Evolutionary conservation across 352 stramenopile species (phyloP), one percentile per base, ranked within the genome.

Genomic region (Thalassiosira sp.): DNA sequence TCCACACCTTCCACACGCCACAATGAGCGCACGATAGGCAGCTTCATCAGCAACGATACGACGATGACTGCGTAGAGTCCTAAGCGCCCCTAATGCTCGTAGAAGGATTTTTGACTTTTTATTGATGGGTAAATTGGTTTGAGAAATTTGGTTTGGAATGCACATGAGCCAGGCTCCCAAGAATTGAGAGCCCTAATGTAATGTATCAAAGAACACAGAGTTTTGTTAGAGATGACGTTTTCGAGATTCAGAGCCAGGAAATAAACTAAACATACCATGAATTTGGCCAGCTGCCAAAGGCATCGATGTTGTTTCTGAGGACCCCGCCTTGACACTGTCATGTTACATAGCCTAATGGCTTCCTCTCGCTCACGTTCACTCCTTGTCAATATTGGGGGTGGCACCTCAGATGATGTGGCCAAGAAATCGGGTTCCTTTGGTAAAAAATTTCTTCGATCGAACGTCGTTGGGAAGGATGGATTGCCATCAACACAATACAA

Each of bases 201-300:
- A 56, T 28, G 40, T 46, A 24, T 31, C 27, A 49, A 58, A 59
- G n/a, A 16, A 24, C n/a, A n/a, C n/a, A n/a, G n/a, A n/a, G n/a
- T n/a, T n/a, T n/a, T n/a, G n/a, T n/a, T n/a, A n/a, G n/a, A n/a
- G n/a, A n/a, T n/a, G n/a, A n/a, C n/a, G n/a, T n/a, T n/a, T n/a
- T n/a, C n/a, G n/a, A n/a, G n/a, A n/a, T n/a, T n/a, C n/a, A n/a
- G n/a, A n/a, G n/a, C n/a, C n/a, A n/a, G n/a, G n/a, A n/a, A 24
- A 35, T 2, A 3, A 49, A 57, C 37, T 57, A 6, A 13, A 64
- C 77, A 56, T 46, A 85, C 77, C 87, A 93, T 91, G 25, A 91
- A 72, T 56, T 93, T 93, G n/a, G 87, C 79, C 27, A 93, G 61
- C 57, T 93, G 87, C 82, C 84, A 93, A 3, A 89, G 56, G 45